phyloP scores from a whole-genome alignment of 2,329 filamentous ascomycete genomes.

The Xylariaceae sp. region DNA sequence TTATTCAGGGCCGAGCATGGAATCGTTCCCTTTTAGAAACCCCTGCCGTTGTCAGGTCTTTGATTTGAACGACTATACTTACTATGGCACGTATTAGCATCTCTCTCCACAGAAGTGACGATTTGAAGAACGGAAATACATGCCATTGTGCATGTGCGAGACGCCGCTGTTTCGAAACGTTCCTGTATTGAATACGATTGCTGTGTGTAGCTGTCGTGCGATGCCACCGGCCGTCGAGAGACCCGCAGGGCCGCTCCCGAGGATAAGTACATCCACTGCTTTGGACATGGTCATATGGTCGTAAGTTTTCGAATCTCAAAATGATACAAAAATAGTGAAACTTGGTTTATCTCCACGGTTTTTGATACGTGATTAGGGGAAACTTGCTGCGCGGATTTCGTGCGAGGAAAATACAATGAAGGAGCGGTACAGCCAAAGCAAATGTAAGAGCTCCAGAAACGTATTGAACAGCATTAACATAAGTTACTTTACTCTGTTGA shows the following conservation, averaged over 20 bases:
- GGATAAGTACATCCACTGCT: slow-evolving; percentile 33
- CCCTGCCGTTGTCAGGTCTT: too few species aligned
- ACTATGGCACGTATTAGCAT: too few species aligned
- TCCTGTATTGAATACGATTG: slow-evolving; percentile 32
- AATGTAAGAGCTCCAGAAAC: too few species aligned
- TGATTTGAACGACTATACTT: too few species aligned
- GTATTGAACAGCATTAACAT: neutral
- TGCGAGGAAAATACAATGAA: neutral
- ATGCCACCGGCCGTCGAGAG: slow-evolving; percentile 39
- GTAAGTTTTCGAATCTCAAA: too few species aligned
- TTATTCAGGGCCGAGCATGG: too few species aligned
- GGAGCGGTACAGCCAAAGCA: neutral
- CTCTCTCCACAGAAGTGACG: too few species aligned
- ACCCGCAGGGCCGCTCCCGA: slow-evolving; percentile 45
- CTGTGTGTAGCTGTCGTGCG: slow-evolving; percentile 34
- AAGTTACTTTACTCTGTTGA: neutral
- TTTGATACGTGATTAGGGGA: neutral
- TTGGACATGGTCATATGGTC: neutral
- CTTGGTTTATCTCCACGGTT: neutral
- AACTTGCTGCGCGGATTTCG: too few species aligned
- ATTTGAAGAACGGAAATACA: too few species aligned
- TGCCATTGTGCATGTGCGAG: slow-evolving; percentile 42
- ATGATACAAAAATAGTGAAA: too few species aligned
- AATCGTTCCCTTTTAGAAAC: too few species aligned
- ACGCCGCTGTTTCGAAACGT: slow-evolving; percentile 41